Percentiles rank a stretch among this genome's conserved stretches.
Conservation (phyloP, 345 rosid species). For the Pelargonium nanum region DNA sequence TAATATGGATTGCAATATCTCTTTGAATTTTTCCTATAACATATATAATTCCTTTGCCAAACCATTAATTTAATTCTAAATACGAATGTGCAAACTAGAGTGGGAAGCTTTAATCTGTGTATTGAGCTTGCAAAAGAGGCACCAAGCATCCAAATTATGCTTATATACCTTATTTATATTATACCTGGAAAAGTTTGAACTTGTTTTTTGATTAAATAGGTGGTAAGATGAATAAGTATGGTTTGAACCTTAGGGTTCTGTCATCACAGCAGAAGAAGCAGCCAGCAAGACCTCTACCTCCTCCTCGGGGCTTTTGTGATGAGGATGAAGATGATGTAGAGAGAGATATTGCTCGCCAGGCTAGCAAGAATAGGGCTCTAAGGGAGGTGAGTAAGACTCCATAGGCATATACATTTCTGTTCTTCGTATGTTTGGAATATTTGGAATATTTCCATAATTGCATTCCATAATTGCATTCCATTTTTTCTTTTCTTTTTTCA, state of each 20-base stretch:
- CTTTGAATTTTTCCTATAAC: too few relatives aligned
- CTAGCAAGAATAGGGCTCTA: slow-evolving; percentile 59
- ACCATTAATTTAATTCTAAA: too few relatives aligned
- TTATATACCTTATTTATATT: too few relatives aligned
- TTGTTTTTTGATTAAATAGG: too few relatives aligned
- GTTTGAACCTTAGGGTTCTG: slow-evolving; percentile 66
- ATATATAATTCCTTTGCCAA: too few relatives aligned
- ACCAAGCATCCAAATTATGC: too few relatives aligned
- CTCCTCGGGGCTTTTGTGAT: slow-evolving; percentile 38
- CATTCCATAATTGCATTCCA: not conserved
- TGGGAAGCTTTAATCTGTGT: too few relatives aligned
- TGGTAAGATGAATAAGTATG: slow-evolving; percentile 59
- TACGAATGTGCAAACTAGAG: too few relatives aligned
- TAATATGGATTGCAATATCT: too few relatives aligned
- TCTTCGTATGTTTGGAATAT: not conserved
- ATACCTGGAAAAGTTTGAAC: too few relatives aligned
- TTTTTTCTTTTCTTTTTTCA: not conserved
- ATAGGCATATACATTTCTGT: not conserved
- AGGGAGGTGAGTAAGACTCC: slow-evolving; percentile 36
- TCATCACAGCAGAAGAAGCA: slow-evolving; percentile 47
- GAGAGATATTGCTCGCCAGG: slow-evolving; percentile 68
- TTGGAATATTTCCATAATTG: not conserved
- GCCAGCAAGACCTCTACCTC: slow-evolving; percentile 36
- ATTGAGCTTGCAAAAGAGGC: too few relatives aligned
- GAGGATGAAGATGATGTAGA: slow-evolving; percentile 45